A percentile compares a stretch with the other conserved stretches of the same genome.
Evolutionary conservation across 768 basidiomycete species (phyloP).

Genomic region (Pleurotus giganteus): DNA sequence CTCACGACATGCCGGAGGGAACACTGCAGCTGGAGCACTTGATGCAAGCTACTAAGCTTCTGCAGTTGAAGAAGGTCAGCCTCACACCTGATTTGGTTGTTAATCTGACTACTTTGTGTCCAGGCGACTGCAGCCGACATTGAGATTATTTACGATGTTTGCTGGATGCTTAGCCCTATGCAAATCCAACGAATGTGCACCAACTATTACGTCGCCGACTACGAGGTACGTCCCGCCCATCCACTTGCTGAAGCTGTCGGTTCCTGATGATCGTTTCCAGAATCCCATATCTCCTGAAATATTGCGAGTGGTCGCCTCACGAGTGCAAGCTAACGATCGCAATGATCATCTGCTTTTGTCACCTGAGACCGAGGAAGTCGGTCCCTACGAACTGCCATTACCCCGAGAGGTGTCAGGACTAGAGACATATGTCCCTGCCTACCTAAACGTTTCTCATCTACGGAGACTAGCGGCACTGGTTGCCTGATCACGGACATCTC

Average conservation of each 20-base stretch:
- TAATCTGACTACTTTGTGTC: conserved; percentile 13
- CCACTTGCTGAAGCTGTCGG: no score
- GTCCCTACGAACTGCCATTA: conserved; percentile 90
- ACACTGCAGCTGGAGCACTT: conserved; percentile 96
- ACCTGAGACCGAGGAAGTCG: conserved; percentile 96
- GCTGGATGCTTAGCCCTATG: conserved; percentile 99
- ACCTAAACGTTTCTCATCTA: conserved; percentile 86
- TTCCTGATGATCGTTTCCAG: no score
- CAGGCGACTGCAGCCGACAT: conserved; percentile 93
- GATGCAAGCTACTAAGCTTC: conserved; percentile 98
- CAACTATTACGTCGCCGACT: conserved; percentile 98
- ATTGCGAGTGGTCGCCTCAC: conserved; percentile 90
- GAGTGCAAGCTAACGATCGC: conserved; percentile 94
- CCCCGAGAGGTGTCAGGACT: conserved; percentile 93
- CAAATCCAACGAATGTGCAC: conserved; percentile 99
- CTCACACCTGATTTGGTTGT: neutral
- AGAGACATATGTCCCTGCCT: conserved; percentile 95
- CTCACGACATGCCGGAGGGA: conserved; percentile 99
- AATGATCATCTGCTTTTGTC: conserved; percentile 95
- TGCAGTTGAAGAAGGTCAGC: conserved; percentile 92
- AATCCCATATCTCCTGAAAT: conserved; percentile 98
- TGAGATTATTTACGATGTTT: conserved; percentile 98
- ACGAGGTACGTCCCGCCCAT: conserved; percentile 63
- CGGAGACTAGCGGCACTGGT: conserved; percentile 86
- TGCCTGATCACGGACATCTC: conserved; percentile 42